Evolutionary conservation across 306 rosid species (phyloP).

Genomic region (Vigna reflexopilosa): DNA sequence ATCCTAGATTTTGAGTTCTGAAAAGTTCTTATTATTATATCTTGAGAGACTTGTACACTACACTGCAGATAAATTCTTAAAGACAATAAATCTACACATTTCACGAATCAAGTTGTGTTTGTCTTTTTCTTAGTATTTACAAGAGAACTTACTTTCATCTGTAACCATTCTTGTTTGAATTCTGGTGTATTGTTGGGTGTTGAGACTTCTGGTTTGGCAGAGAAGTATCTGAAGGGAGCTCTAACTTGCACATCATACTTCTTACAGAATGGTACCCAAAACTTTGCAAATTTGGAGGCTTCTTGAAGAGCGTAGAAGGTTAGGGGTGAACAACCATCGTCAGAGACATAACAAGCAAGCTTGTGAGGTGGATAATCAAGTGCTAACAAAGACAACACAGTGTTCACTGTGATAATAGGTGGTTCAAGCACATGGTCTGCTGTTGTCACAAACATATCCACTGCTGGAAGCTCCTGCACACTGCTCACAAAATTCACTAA

Average conservation of each 20-base stretch:
- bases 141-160: slow-evolving; percentile 54
- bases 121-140: too few relatives aligned
- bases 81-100: too few relatives aligned
- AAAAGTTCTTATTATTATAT: too few relatives aligned
- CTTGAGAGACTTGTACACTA: too few relatives aligned
- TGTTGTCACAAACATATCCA: slow-evolving; percentile 75
- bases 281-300: slow-evolving; percentile 64
- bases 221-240: slow-evolving; percentile 68
- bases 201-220: neutral
- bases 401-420: slow-evolving; percentile 68
- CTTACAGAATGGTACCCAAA: slow-evolving; percentile 75
- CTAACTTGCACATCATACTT: slow-evolving; percentile 57
- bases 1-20: too few relatives aligned
- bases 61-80: too few relatives aligned
- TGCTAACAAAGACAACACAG: slow-evolving; percentile 71
- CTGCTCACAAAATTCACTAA: slow-evolving; percentile 16
- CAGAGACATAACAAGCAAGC: slow-evolving; percentile 79
- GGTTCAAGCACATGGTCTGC: slow-evolving; percentile 68
- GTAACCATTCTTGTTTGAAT: slow-evolving; percentile 54
- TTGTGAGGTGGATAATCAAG: slow-evolving; percentile 71
- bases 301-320: slow-evolving; percentile 63
- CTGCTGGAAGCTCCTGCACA: slow-evolving; percentile 57
- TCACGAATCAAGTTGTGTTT: too few relatives aligned
- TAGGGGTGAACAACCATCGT: slow-evolving; percentile 68
- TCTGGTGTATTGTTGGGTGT: neutral